A percentile compares a stretch with the other conserved stretches of the same genome.
Conservation (phyloP, 768 basidiomycete species). For the Gyrodon lividus region DNA sequence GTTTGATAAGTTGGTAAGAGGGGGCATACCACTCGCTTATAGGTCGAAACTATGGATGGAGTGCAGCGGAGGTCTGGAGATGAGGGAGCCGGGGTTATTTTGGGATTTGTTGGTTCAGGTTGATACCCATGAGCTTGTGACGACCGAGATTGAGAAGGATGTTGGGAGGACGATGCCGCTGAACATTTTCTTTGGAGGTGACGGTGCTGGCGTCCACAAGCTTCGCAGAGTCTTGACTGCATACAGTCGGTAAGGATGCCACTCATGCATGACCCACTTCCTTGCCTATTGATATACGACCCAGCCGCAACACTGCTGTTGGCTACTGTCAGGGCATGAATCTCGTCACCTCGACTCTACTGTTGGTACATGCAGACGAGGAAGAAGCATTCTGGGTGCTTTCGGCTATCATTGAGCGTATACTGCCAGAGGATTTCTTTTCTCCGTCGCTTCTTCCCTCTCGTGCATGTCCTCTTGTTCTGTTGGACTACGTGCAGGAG, state of each 20-base stretch:
- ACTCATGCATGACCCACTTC: neutral
- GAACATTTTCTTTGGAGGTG: constrained; percentile 96
- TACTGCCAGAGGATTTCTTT: constrained; percentile 92
- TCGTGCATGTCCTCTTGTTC: constrained; percentile 88
- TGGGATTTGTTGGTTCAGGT: constrained; percentile 69
- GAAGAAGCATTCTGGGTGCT: constrained; percentile 98
- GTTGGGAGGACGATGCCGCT: constrained; percentile 89
- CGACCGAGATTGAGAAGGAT: constrained; percentile 93
- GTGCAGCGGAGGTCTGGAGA: constrained; percentile 90
- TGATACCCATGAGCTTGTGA: constrained; percentile 47
- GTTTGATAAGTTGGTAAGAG: constrained; percentile 77
- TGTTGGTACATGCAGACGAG: constrained; percentile 91
- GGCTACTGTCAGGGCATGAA: constrained; percentile 98
- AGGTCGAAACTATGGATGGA: constrained; percentile 92
- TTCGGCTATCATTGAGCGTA: constrained; percentile 80
- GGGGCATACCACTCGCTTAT: constrained; percentile 84
- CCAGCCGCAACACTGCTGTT: constrained; percentile 84
- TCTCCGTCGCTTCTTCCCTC: constrained; percentile 90
- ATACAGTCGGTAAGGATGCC: constrained; percentile 74
- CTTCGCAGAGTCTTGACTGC: constrained; percentile 86
- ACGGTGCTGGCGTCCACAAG: constrained; percentile 92
- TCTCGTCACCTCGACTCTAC: constrained; percentile 89
- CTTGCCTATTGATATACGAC: neutral
- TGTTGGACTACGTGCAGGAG: constrained; percentile 85
- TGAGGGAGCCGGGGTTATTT: constrained; percentile 89